Evolutionary conservation across 495 filamentous ascomycete genomes (phyloP), one percentile per base, ranked within the genome.

Genomic region (Cercophora newfieldiana): DNA sequence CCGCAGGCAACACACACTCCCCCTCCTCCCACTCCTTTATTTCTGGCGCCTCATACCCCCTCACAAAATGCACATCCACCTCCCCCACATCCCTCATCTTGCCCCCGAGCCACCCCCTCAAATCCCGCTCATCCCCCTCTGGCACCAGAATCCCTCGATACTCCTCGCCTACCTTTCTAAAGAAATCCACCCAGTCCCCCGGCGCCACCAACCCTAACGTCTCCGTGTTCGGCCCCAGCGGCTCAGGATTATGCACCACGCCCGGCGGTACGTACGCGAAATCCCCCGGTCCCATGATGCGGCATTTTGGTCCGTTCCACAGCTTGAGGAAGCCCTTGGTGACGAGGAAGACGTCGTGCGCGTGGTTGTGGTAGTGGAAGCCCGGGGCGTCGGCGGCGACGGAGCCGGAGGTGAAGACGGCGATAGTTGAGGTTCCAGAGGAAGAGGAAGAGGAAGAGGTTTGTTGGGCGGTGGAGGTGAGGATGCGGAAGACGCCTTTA

Each of bases 101-200:
- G 3, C 24, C 18, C 4, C 55, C 10, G 2, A 29, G 30, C 55
- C 22, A 33, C 18, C 3, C 55, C 55, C 26, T 25, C 10, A 58
- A 29, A 58, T 58, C 50, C 50, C 81, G 76, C 31, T 78, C 63
- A 60, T 83, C 81, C 56, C 59, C 69, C 50, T 81, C 80, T 12
- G 85, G 83, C 37, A 82, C 80, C 30, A 86, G 72, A 59, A 85
- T 66, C 21, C 84, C 79, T n/a, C 75, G 75, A 62, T 78, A 84
- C 22, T 79, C 75, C 69, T 83, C 81, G 26, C 78, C 79, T 50
- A 83, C 75, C 64, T 82, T 74, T 50, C 81, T 79, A 74, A 83
- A 83, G 71, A 83, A 82, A 59, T 84, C 81, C 14, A 81, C 77
- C 81, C 80, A 84, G 69, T 81, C 81, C n/a, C 81, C 80, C n/a